Evolutionary conservation across 1,284 basidiomycete genomes (phyloP).

Genomic region (Sanghuangporus weigelae): DNA sequence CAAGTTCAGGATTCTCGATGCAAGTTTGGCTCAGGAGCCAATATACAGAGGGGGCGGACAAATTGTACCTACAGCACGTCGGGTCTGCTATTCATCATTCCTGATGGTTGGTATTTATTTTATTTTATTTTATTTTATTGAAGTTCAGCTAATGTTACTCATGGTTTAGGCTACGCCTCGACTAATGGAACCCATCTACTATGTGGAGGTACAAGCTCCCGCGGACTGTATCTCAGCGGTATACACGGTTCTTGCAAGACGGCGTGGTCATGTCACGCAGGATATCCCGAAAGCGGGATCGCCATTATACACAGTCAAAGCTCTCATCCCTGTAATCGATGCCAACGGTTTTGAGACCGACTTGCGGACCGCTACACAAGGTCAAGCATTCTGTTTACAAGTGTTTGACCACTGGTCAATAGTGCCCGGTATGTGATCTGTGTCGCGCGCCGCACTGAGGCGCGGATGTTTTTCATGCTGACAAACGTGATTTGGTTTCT

Average conservation of each 20-base stretch:
- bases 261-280: constrained; percentile 96
- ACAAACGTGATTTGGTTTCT: constrained; percentile 3
- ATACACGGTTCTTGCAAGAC: constrained; percentile 93
- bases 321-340: constrained; percentile 96
- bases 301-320: constrained; percentile 95
- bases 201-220: constrained; percentile 96
- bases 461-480: constrained; percentile 18
- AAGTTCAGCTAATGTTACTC: constrained; percentile 12
- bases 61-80: constrained; percentile 95
- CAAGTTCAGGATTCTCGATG: constrained; percentile 94
- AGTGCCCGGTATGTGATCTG: constrained; percentile 69
- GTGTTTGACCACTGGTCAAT: constrained; percentile 98
- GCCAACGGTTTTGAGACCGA: constrained; percentile 99
- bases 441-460: neutral
- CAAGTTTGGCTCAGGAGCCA: constrained; percentile 87
- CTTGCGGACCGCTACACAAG: constrained; percentile 93
- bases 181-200: constrained; percentile 96
- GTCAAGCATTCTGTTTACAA: constrained; percentile 95
- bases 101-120: constrained; percentile 79
- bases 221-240: constrained; percentile 98
- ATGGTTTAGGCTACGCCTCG: constrained; percentile 74
- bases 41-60: constrained; percentile 98
- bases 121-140: constrained; percentile 1
- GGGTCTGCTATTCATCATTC: constrained; percentile 99
- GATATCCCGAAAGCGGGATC: constrained; percentile 97